Percentiles rank a stretch among this genome's conserved stretches.
phyloP scores from a whole-genome alignment of 2,329 filamentous ascomycete genomes.

The Fusarium haematococcum region DNA sequence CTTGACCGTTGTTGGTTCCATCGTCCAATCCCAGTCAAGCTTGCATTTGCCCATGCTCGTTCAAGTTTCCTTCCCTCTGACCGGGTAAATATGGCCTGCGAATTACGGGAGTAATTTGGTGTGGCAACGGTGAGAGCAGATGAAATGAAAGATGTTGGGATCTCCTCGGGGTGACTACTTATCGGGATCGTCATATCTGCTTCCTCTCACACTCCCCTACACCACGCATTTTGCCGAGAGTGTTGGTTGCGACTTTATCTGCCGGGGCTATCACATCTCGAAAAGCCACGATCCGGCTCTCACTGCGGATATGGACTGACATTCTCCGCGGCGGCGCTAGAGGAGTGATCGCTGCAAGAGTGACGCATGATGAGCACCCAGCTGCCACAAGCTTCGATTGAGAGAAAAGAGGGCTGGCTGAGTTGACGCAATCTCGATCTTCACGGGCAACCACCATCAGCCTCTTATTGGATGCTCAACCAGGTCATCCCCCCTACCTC shows the following conservation, averaged over 20 bases:
- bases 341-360: constrained; percentile 15
- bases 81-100: background rate
- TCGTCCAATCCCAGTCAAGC: constrained; percentile 7
- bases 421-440: constrained; percentile 16
- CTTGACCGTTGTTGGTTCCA: background rate
- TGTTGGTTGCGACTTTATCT: constrained; percentile 7
- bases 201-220: background rate
- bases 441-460: background rate
- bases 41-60: background rate
- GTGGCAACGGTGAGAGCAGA: background rate
- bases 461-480: constrained; percentile 17
- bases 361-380: constrained; percentile 6
- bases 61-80: background rate
- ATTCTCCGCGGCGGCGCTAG: constrained; percentile 28
- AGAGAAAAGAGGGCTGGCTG: constrained; percentile 1
- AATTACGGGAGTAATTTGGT: background rate
- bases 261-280: constrained; percentile 38
- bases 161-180: background rate
- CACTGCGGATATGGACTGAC: background rate
- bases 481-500: background rate
- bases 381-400: background rate
- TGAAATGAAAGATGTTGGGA: background rate
- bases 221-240: background rate
- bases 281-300: constrained; percentile 25
- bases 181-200: background rate